Conservation (phyloP, 768 basidiomycete species). For the Amanita polypyramis region DNA sequence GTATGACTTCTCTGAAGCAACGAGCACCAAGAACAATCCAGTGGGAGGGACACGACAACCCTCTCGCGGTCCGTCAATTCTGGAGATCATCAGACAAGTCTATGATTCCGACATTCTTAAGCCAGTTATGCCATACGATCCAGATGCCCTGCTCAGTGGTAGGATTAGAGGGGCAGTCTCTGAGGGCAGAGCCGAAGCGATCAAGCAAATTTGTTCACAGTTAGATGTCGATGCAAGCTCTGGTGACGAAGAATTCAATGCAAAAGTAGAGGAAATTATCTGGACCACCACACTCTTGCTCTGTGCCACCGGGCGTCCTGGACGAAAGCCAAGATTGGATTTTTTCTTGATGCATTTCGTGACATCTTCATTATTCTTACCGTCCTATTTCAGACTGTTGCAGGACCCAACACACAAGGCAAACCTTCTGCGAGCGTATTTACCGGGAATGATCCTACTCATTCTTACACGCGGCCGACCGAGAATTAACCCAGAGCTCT, state of each 20-base stretch:
- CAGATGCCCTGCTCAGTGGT: constrained; percentile 26
- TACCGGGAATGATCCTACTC: constrained; percentile 26
- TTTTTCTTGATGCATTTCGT: constrained; percentile 55
- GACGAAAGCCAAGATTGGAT: constrained; percentile 38
- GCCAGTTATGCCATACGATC: constrained; percentile 44
- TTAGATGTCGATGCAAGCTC: constrained; percentile 26
- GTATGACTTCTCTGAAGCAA: constrained; percentile 18
- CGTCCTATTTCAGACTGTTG: constrained; percentile 26
- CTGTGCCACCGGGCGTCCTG: constrained; percentile 33
- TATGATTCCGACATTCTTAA: constrained; percentile 39
- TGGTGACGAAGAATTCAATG: constrained; percentile 24
- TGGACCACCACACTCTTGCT: constrained; percentile 39
- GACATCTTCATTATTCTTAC: constrained; percentile 40
- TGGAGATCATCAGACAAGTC: constrained; percentile 38
- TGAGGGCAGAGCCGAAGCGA: constrained; percentile 32
- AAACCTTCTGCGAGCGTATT: constrained; percentile 32
- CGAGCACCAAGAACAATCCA: neutral
- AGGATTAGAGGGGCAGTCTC: constrained; percentile 23
- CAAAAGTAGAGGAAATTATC: constrained; percentile 38
- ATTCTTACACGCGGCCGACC: constrained; percentile 40
- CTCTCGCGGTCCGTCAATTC: constrained; percentile 26
- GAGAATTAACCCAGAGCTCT: constrained; percentile 33
- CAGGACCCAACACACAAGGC: constrained; percentile 27
- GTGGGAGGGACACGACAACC: constrained; percentile 7
- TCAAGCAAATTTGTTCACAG: constrained; percentile 30